Evolutionary conservation across 1,284 basidiomycete species (phyloP), one percentile per base, ranked within the genome.

Genomic region (Sporisorium graminicola): DNA sequence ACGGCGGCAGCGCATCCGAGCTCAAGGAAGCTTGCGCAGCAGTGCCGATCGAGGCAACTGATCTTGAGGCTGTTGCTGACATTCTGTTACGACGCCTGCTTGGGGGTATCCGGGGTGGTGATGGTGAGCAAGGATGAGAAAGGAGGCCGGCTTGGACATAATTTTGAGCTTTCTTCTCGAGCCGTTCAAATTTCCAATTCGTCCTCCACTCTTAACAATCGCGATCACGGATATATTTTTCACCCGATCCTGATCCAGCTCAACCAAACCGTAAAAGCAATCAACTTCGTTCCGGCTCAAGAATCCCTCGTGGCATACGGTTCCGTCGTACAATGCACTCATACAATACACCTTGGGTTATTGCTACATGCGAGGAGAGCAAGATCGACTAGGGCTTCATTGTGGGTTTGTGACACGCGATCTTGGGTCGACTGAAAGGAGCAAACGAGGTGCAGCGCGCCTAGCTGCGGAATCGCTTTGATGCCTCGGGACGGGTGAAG

Each of bases 1-100:
- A 74, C 1, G 71, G 54, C 13, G 65, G 65, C 20, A 74, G 51
- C 22, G 56, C 29, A n/a, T 56, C 54, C 16, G 51, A 22, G 31
- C 60, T 64, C 0, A 54, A 43, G 0, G 50, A 52, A 7, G 53
- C 47, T 50, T 37, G 16, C 0, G 56, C 22, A 2, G 44, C 5
- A 3, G n/a, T 27, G 3, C 22, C 26, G 8, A 14, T 6, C n/a
- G 14, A 18, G 3, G 12, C 46, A 3, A 49, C 40, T 24, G n/a
- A 26, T 52, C 27, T n/a, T 27, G 33, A n/a, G 27, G 27, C 24
- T 4, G 55, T 54, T 22, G 63, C 24, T 29, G 49, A 50, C 49
- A 50, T 50, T 20, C 16, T 50, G 49, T 6, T 33, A 20, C 49
- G 20, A 33, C 22, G 10, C 27, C n/a, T 22, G 16, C 29, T 31